These are phyloP conservation scores for Leccinellum rugosiceps DNA, from an alignment of 768 basidiomycete genomes.

Conservation along the genomic window DNA sequence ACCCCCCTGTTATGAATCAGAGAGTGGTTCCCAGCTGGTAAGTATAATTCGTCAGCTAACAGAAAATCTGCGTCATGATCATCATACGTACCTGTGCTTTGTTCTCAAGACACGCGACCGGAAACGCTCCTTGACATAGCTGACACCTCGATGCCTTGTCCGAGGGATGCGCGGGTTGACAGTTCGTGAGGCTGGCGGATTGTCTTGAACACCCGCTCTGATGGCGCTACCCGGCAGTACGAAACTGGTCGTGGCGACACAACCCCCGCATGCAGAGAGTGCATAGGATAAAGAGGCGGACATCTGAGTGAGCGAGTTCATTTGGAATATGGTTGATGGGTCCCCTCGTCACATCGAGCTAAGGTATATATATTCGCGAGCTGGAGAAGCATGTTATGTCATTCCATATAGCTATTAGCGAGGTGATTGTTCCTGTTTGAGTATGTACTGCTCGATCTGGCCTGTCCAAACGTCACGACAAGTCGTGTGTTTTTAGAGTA, in stretches of 20 bases:
- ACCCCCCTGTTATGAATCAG: neutral
- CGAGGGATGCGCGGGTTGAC: neutral
- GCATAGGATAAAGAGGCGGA: neutral
- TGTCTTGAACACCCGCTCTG: neutral
- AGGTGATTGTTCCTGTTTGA: neutral
- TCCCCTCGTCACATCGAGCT: neutral
- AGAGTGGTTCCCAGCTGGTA: neutral
- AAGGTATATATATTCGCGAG: neutral
- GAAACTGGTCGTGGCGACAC: neutral
- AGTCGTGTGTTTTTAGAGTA: neutral
- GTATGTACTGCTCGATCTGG: neutral
- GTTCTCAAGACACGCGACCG: neutral
- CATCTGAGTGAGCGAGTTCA: neutral
- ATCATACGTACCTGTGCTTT: neutral
- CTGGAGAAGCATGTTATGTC: neutral
- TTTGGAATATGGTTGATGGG: neutral
- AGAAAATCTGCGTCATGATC: neutral
- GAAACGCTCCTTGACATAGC: neutral
- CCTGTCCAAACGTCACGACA: no score
- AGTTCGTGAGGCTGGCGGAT: no score
- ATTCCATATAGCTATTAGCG: no score
- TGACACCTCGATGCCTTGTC: neutral
- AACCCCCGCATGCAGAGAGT: conserved; percentile 3
- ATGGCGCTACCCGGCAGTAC: neutral
- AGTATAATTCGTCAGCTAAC: neutral